A percentile compares a stretch with the other conserved stretches of the same genome.
Evolutionary conservation across 2,329 filamentous ascomycete genomes (phyloP).

Genomic region (Cercospora berteroae): DNA sequence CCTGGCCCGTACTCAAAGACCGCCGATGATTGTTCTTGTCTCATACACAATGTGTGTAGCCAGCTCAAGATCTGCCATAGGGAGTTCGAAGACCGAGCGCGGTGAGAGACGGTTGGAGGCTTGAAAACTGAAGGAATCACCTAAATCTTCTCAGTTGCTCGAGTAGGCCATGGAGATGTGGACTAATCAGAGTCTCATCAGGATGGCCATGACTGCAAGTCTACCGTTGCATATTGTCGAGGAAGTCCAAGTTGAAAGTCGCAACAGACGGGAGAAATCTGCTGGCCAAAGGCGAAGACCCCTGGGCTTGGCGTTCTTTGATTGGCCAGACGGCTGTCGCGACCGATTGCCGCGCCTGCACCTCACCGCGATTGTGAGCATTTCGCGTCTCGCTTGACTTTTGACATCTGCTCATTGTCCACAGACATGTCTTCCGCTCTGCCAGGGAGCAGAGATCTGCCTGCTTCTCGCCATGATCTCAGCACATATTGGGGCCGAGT

Average conservation of each 20-base stretch:
- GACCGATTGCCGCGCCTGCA: neutral
- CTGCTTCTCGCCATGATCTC: conserved; percentile 88
- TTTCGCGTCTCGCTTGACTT: conserved; percentile 1
- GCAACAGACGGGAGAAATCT: conserved; percentile 4
- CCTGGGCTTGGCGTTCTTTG: neutral
- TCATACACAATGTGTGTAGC: conserved; percentile 25
- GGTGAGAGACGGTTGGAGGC: conserved; percentile 28
- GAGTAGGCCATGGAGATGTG: neutral
- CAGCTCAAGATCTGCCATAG: conserved; percentile 35
- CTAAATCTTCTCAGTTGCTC: neutral
- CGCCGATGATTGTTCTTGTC: conserved; percentile 33
- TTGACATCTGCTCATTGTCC: neutral
- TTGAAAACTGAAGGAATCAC: neutral
- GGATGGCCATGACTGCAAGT: neutral
- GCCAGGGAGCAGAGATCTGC: conserved; percentile 73
- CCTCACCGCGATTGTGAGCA: conserved; percentile 11
- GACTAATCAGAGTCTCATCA: neutral
- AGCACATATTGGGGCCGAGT: conserved; percentile 94
- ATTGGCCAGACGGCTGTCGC: conserved; percentile 1
- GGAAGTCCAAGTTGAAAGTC: neutral
- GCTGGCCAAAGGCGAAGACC: neutral
- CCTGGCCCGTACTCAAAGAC: conserved; percentile 35
- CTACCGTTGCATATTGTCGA: neutral
- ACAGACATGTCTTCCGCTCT: conserved; percentile 59
- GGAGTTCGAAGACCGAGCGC: conserved; percentile 32